These are phyloP conservation scores for Fusarium coffeatum DNA, from an alignment of 2,329 filamentous ascomycete species.

Conservation along the genomic window DNA sequence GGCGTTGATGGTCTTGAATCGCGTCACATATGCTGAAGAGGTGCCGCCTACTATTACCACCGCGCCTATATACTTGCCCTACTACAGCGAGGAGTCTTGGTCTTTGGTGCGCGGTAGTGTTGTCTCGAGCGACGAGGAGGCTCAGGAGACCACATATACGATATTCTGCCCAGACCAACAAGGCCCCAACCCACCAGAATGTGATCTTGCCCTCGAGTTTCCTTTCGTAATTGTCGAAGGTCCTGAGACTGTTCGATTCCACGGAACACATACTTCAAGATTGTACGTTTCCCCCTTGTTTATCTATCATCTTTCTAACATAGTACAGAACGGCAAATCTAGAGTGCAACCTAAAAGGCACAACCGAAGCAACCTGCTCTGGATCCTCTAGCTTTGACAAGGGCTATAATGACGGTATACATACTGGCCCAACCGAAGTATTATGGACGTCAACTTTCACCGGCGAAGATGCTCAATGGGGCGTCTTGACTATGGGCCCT, in stretches of 20 bases:
- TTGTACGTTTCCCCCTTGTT: slow-evolving; percentile 50
- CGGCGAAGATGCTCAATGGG: slow-evolving; percentile 58
- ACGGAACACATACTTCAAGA: slow-evolving; percentile 57
- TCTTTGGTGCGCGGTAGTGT: slow-evolving; percentile 59
- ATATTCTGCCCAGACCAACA: slow-evolving; percentile 60
- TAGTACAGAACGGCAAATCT: slow-evolving; percentile 56
- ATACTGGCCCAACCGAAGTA: slow-evolving; percentile 58
- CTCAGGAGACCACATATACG: slow-evolving; percentile 58
- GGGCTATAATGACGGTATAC: slow-evolving; percentile 53
- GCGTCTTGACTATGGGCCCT: slow-evolving; percentile 56
- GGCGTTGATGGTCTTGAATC: slow-evolving; percentile 44
- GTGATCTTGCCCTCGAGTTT: slow-evolving; percentile 59
- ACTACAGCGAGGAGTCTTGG: slow-evolving; percentile 58
- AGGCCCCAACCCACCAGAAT: slow-evolving; percentile 54
- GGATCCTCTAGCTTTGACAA: slow-evolving; percentile 60
- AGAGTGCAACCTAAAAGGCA: slow-evolving; percentile 56
- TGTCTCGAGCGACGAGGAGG: slow-evolving; percentile 54
- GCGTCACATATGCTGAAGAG: slow-evolving; percentile 35
- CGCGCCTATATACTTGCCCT: slow-evolving; percentile 60
- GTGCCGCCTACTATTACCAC: slow-evolving; percentile 51
- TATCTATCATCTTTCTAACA: slow-evolving; percentile 5
- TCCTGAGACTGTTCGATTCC: slow-evolving; percentile 57
- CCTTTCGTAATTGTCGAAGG: slow-evolving; percentile 62
- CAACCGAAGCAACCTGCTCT: slow-evolving; percentile 60
- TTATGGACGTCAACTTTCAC: slow-evolving; percentile 60